phyloP scores from a whole-genome alignment of 1,139 yeast genomes.

The Hyphopichia burtonii region DNA sequence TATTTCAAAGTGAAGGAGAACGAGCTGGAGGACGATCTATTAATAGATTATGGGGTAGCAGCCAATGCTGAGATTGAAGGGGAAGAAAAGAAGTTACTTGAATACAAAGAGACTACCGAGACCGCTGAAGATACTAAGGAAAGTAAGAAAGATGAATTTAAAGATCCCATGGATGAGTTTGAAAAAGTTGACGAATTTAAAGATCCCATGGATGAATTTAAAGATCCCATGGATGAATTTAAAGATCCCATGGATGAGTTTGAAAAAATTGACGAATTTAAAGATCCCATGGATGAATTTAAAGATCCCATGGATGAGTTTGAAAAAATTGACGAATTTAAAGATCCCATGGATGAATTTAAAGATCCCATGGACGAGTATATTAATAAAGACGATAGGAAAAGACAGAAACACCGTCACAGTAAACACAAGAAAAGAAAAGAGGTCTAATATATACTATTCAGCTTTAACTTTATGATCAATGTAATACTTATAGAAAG shows the following conservation, averaged over 20 bases:
- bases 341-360: conserved; percentile 7
- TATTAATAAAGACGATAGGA: neutral
- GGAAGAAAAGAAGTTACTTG: conserved; percentile 10
- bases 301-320: conserved; percentile 11
- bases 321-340: neutral
- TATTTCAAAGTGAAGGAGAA: conserved; percentile 57
- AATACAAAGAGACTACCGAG: conserved; percentile 6
- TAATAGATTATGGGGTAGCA: conserved; percentile 29
- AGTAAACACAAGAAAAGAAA: conserved; percentile 4
- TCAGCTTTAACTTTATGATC: conserved; percentile 14
- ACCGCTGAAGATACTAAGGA: too few relatives aligned
- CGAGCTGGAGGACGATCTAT: conserved; percentile 46
- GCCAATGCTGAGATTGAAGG: neutral
- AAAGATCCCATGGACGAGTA: conserved; percentile 12
- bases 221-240: conserved; percentile 11
- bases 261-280: neutral
- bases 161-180: conserved; percentile 11
- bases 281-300: conserved; percentile 7
- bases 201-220: conserved; percentile 8
- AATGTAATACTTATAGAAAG: conserved; percentile 35
- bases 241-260: conserved; percentile 11
- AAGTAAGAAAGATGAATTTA: conserved; percentile 3
- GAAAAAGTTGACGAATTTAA: neutral
- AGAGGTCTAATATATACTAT: conserved; percentile 1
- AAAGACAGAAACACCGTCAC: conserved; percentile 5